Base-by-base conservation (phyloP, 257 asterid species). In the Thymus quinquecostatus region DNA sequence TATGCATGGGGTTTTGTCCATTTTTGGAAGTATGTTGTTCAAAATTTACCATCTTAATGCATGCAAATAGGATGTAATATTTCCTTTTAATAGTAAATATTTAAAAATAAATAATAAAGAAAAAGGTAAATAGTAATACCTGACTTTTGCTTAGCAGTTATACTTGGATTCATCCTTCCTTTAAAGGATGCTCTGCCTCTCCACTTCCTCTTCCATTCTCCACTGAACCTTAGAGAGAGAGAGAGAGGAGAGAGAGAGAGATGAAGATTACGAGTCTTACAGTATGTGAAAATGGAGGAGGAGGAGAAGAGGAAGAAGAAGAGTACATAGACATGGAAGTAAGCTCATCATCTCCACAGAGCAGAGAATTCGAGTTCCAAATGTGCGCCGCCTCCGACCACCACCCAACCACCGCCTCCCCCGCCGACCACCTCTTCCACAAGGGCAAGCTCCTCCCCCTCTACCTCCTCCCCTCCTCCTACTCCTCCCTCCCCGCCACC, bases 391-490 rank as follows among this genome's bases (percentile, higher is more conserved):
- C 77, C 81, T 33, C 79, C 81, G n/a, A 27, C 55, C 82, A 76
- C 10, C 83, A 57, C 27, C 82, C 76, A 12, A 9, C 82, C 77
- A 68, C 78, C 30, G 66, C 85, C 49, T 86, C 79, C 47, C 86
- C 94, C 0, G 98, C 97, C 9, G 98, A 94, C 69, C 95, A 91
- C 60, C 97, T 94, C 74, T 94, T 94, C 77, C 85, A 82, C 89
- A 87, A 88, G 13, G 98, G 98, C 60, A 85, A 81, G 27, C 97
- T 91, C 79, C 91, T 91, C 72, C 98, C 98, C 4, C 98, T 94
- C 66, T 84, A 84, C 78, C 86, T 82, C 83, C 91, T 85, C 67
- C 21, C 28, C 68, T 2, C 71, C 66, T 3, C 75, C 33, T 53
- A 21, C 59, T 27, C 1, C 59, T 27, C 32, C 48, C 30, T 89